Base-by-base conservation (phyloP, 2,329 filamentous ascomycete species). In the Elsinoe fawcettii region DNA sequence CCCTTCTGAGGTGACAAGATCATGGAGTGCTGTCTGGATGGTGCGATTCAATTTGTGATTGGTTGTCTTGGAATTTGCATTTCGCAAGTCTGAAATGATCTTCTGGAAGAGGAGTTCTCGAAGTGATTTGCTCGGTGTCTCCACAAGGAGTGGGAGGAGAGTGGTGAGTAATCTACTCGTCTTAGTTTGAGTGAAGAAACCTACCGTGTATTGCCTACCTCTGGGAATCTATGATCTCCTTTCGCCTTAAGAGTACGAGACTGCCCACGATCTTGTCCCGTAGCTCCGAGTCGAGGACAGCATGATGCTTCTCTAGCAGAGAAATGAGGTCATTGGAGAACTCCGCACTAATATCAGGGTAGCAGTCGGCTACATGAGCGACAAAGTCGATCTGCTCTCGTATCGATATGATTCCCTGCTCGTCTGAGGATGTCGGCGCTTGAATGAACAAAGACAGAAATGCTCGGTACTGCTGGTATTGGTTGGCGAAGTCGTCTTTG, bases 221-320 rank as follows among this genome's bases (percentile, higher is more conserved):
- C 44, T 84, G 80, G 22, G 91, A 96, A 70, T 96, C 87, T 62
- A 99, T 85, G 44, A 96, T 81, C 3, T 96, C 90, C 73, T 99
- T 99, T 70, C 91, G 89, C 59, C 88, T 81, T 61, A 99, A 74
- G 51, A 99, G 77, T 25, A 95, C 88, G 65, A 99, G 75, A 69
- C 89, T 95, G 51, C 89, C 88, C 1, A 97, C 92, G 58, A 97
- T 83, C 80, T 97, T 97, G 71, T 97, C 93, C 36, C 93, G 81
- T 65, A 99, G 73, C 61, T 97, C 91, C 3, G 84, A 79, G 66
- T 95, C 87, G 30, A 99, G 78, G 2, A 85, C 80, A 46, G 86
- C 82, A 77, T 97, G 92, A 69, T 97, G 90, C 63, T 86, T 78
- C 49, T 83, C 83, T 47, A 99, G 74, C 59, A 99, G 87, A 30